Evolutionary conservation across 768 basidiomycete species (phyloP).

Genomic region (Peribolospora kevripleyi): DNA sequence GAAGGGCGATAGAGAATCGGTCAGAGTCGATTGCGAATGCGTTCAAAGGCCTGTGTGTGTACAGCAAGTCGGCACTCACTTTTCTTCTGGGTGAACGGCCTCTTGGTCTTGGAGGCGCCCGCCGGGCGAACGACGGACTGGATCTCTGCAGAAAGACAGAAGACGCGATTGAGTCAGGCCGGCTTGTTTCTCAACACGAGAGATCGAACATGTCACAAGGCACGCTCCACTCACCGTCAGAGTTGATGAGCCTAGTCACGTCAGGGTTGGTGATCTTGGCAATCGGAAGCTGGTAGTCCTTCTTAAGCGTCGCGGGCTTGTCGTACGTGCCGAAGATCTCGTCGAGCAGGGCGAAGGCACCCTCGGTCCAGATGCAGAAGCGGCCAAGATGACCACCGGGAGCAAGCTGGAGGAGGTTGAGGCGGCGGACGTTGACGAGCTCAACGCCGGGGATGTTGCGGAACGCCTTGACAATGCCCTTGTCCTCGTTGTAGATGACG

Average conservation of each 20-base stretch:
- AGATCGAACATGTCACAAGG: not conserved
- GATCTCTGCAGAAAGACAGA: constrained; percentile 33
- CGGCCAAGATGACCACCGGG: constrained; percentile 98
- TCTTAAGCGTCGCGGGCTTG: constrained; percentile 61
- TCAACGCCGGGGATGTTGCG: constrained; percentile 97
- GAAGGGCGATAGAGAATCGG: not conserved
- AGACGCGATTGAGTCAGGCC: not conserved
- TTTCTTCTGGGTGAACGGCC: constrained; percentile 98
- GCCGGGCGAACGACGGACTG: constrained; percentile 87
- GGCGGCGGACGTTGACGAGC: constrained; percentile 69
- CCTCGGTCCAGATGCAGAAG: constrained; percentile 97
- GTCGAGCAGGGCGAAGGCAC: constrained; percentile 75
- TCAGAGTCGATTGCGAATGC: no score
- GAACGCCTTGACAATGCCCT: constrained; percentile 94
- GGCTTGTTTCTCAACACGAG: not conserved
- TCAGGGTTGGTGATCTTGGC: constrained; percentile 96
- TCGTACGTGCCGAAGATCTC: constrained; percentile 89
- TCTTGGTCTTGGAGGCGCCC: constrained; percentile 58
- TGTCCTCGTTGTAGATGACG: constrained; percentile 88
- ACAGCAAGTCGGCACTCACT: constrained; percentile 31
- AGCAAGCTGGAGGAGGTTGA: constrained; percentile 96
- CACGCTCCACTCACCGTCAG: constrained; percentile 22
- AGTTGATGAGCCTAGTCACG: constrained; percentile 92
- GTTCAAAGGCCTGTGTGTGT: no score
- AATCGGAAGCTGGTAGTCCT: constrained; percentile 75